Base-by-base conservation (phyloP, 2,329 filamentous ascomycete species). In the Colletotrichum incanum region DNA sequence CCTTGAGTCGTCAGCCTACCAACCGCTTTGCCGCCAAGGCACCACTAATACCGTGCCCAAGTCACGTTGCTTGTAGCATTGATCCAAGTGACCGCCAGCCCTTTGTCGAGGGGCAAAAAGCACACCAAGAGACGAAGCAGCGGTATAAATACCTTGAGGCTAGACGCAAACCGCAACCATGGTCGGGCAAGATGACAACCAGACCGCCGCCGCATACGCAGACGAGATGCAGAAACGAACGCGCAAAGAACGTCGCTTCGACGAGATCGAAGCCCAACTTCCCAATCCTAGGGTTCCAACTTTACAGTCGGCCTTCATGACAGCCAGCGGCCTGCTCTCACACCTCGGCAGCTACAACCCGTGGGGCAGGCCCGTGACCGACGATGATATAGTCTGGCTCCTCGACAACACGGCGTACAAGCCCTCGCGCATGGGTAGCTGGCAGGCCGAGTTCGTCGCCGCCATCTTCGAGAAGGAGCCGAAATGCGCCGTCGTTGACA, bases 321-420 rank as follows among this genome's bases (percentile, higher is more conserved):
- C 77, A n/a, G 72, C 78, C 43, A 78, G 78, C 47, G 73, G 84
- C 43, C 65, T 88, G 58, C 78, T 91, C 34, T 87, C 86, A 2
- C 86, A 86, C 66, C 80, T 91, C 1, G 86, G 87, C 28, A 79
- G 81, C 60, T 79, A 79, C 68, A 92, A 91, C 77, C 91, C 92
- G 1, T 83, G 92, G 16, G 86, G 88, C 0, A 87, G 87, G 56
- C 84, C 86, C 43, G 88, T 94, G 58, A 88, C 90, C 66, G 85
- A 86, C 20, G 83, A 89, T 49, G 93, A 98, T 80, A 90, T 89
- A 18, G 91, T 98, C 50, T 98, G 96, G 96, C 85, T 98, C 9
- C 86, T 98, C 59, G 95, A 98, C 84, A 98, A 96, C 78, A 96
- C 93, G 3, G 95, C 95, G 5, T 96, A 93, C 80, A 89, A 90